Conservation (phyloP, 2,329 filamentous ascomycete genomes). For the Trichoderma oligosporum region DNA sequence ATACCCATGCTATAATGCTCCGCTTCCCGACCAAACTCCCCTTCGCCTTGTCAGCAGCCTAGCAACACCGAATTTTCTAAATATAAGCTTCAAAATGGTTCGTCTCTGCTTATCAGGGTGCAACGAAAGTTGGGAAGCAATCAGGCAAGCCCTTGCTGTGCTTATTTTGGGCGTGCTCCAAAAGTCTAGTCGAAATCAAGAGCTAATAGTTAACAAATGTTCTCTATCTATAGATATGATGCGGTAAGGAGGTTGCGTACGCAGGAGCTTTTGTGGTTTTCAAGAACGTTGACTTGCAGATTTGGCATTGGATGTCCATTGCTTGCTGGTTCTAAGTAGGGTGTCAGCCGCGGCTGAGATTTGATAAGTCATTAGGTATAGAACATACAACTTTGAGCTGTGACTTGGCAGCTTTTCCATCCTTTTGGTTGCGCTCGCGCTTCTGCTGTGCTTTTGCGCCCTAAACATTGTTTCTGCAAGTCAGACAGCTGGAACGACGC, state of each 20-base stretch:
- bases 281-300: slow-evolving; percentile 75
- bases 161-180: slow-evolving; percentile 71
- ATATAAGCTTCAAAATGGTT: background rate
- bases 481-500: slow-evolving; percentile 21
- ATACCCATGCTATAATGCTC: slow-evolving; percentile 17
- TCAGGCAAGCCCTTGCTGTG: slow-evolving; percentile 68
- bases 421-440: slow-evolving; percentile 68
- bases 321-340: slow-evolving; percentile 65
- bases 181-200: slow-evolving; percentile 46
- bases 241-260: slow-evolving; percentile 40
- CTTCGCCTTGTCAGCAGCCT: slow-evolving; percentile 9
- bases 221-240: background rate
- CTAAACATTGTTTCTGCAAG: slow-evolving; percentile 31
- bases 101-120: background rate
- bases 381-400: slow-evolving; percentile 63
- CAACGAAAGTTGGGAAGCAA: slow-evolving; percentile 59
- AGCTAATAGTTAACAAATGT: slow-evolving; percentile 12
- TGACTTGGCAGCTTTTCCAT: slow-evolving; percentile 56
- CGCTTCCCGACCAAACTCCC: slow-evolving; percentile 19
- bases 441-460: slow-evolving; percentile 67
- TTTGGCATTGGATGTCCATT: slow-evolving; percentile 71
- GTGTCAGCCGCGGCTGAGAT: background rate
- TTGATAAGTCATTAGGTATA: background rate
- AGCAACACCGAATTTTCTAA: background rate
- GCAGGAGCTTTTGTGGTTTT: slow-evolving; percentile 71